phyloP scores from a whole-genome alignment of 495 filamentous ascomycete genomes.

The Talaromyces proteolyticus region DNA sequence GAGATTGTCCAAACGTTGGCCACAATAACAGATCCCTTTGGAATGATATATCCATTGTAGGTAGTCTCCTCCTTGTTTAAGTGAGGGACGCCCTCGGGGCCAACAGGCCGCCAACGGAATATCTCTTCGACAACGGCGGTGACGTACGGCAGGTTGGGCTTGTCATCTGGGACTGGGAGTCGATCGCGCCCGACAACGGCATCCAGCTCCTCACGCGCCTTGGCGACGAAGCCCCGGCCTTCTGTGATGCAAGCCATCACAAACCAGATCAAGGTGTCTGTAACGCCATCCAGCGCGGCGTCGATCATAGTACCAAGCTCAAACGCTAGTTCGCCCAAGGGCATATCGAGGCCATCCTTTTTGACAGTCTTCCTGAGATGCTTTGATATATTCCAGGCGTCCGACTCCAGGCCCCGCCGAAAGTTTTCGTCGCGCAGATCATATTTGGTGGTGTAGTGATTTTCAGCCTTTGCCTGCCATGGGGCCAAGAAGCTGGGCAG shows the following conservation, averaged over 20 bases:
- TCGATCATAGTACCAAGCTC: constrained; percentile 17
- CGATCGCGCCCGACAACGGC: constrained; percentile 8
- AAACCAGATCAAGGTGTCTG: constrained; percentile 14
- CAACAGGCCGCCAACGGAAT: constrained; percentile 45
- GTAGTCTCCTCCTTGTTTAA: constrained; percentile 6
- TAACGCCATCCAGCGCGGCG: constrained; percentile 12
- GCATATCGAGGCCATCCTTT: constrained; percentile 7
- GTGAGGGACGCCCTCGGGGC: constrained; percentile 25
- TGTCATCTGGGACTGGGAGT: constrained; percentile 24
- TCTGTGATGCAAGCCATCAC: constrained; percentile 12
- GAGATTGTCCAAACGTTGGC: constrained; percentile 10
- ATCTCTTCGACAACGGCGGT: constrained; percentile 44
- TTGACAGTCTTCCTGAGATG: constrained; percentile 6
- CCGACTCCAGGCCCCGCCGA: neutral
- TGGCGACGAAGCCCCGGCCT: constrained; percentile 18
- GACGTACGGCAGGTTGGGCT: constrained; percentile 35
- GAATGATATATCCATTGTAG: constrained; percentile 12
- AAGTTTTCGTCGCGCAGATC: constrained; percentile 1
- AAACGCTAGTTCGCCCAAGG: constrained; percentile 12
- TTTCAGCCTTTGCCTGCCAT: constrained; percentile 15
- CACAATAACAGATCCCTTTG: constrained; percentile 8
- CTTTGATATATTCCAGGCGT: constrained; percentile 4
- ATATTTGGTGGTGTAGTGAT: constrained; percentile 11
- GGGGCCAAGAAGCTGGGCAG: constrained; percentile 13
- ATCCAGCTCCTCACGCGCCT: constrained; percentile 42